Evolutionary conservation across 1,284 basidiomycete species (phyloP).

Genomic region (Marasmius tenuissimus): DNA sequence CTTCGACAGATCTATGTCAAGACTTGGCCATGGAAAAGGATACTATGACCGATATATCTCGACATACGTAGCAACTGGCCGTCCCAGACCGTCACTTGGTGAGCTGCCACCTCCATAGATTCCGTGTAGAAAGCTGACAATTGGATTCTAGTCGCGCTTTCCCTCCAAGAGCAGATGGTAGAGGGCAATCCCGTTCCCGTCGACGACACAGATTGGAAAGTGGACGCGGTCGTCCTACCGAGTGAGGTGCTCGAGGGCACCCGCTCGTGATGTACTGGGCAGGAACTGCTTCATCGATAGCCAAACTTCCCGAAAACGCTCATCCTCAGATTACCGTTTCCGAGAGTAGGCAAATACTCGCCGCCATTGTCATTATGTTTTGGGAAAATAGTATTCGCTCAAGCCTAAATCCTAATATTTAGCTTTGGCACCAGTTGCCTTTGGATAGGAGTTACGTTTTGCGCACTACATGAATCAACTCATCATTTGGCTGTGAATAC

Average conservation of each 20-base stretch:
- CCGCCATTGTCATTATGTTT: too few relatives aligned
- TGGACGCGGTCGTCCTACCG: constrained; percentile 66
- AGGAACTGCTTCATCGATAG: too few relatives aligned
- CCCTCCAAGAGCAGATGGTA: constrained; percentile 66
- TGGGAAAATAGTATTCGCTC: too few relatives aligned
- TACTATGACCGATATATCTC: constrained; percentile 77
- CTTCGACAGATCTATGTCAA: constrained; percentile 69
- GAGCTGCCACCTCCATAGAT: constrained; percentile 13
- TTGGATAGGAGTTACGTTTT: too few relatives aligned
- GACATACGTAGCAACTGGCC: constrained; percentile 42
- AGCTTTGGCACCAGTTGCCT: too few relatives aligned
- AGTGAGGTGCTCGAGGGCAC: constrained; percentile 31
- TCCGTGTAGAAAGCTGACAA: constrained; percentile 6
- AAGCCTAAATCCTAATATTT: too few relatives aligned
- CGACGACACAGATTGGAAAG: constrained; percentile 61
- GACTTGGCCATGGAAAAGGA: constrained; percentile 78
- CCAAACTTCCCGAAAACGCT: too few relatives aligned
- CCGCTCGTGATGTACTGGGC: too few relatives aligned
- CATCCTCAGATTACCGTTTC: too few relatives aligned
- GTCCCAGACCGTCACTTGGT: constrained; percentile 56
- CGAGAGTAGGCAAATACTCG: too few relatives aligned
- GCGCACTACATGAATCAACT: too few relatives aligned
- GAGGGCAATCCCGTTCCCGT: constrained; percentile 55
- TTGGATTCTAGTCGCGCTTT: constrained; percentile 52
- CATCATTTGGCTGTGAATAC: too few relatives aligned